Evolutionary conservation across 345 rosid species (phyloP), one percentile per base, ranked within the genome.

Genomic region (Geranium rotundifolium): DNA sequence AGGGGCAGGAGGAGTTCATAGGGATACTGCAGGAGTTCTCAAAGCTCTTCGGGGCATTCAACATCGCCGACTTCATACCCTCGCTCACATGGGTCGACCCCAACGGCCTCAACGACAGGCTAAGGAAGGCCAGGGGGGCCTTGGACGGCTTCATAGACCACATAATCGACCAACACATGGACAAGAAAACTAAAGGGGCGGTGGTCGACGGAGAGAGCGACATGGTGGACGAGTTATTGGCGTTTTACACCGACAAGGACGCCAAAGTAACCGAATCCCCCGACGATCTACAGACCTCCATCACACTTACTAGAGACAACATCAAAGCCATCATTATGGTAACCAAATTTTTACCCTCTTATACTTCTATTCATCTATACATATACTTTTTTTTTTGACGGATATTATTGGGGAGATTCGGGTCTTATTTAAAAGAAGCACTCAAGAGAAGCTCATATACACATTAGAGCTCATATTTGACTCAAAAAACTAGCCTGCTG

Each of bases 291-390:
- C 87, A 81, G 17, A 88, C 81, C 63, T 59, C 93, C 37, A 74
- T 89, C 64, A 84, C 64, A 41, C 79, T 92, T 58, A 87, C 95
- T 0, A 78, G 77, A 54, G 88, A 84, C 59, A 84, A 85, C 77
- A 92, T 92, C 75, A 89, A 92, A 74, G 98, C 95, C 58, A 85
- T 91, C 60, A 84, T 92, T 78, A 92, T 92, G 96, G 98, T 91
- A 76, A 65, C 20, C 59, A 19, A 57, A 34, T 34, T 49, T 18
- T 29, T 15, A 19, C 13, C 18, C 4, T 5, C 39, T 37, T 5
- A 18, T 17, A 17, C 2, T 52, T 14, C 18, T 17, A 49, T 31
- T 52, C 7, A 17, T 30, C 20, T n/a, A 30, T 29, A n/a, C 10
- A 3, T 3, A 31, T 54, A 27, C 0, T 0, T 1, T 27, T 7